Evolutionary conservation across 768 basidiomycete species (phyloP), one percentile per base, ranked within the genome.

Genomic region (Chlorophyllum brunneum): DNA sequence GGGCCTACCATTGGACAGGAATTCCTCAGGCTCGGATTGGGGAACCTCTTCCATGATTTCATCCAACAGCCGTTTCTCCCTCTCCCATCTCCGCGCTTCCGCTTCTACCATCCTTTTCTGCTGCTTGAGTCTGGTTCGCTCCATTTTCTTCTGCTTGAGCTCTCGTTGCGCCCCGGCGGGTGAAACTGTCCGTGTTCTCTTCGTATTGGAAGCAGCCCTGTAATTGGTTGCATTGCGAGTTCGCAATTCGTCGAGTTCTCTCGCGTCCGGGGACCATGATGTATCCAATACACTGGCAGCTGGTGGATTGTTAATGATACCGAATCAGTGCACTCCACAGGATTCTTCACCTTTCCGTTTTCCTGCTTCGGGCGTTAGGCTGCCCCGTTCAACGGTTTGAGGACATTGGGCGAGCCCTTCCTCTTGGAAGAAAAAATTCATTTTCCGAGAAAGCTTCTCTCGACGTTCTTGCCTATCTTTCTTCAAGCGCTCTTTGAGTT

Each of bases 321-420:
- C 23, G 24, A 37, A 36, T 45, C 31, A n/a, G 10, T 27, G 30
- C 20, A 16, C 16, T n/a, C 7, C 29, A n/a, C 20, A 15, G 30
- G 18, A 20, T 34, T 26, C 40, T 54, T 24, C 53, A 82, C 82
- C 74, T 70, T 79, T 78, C 43, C 82, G 78, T 62, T 82, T 81
- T 5, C 45, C 45, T 20, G 56, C 63, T 38, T 70, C 67, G 6
- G 65, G 60, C 8, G 64, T 62, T 36, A 60, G 56, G 37, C 57
- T 61, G 16, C 61, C 56, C 26, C 59, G 55, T 37, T 58, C 56
- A 16, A 54, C 41, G n/a, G 55, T 39, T 31, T 51, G 43, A 3
- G 57, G 29, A 56, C 63, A 8, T 18, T 30, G 65, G 44, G 61
- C 43, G 36, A 64, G 64, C n/a, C n/a, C n/a, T n/a, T n/a, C n/a